Evolutionary conservation across 106 monocot species (phyloP).

Genomic region (Acorus calamus): DNA sequence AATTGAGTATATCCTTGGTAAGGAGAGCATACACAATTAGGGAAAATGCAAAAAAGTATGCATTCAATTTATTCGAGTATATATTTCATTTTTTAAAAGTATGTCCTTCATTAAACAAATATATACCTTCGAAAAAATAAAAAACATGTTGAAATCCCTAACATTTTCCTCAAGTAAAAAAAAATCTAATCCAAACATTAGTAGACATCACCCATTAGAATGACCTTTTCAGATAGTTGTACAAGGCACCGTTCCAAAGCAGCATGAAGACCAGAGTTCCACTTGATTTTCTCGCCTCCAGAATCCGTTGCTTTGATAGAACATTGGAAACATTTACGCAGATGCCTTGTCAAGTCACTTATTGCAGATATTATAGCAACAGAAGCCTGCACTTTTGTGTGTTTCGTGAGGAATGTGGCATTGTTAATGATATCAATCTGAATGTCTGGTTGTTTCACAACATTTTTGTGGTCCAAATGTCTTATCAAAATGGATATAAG

Average conservation of each 20-base stretch:
- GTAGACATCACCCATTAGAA: no score
- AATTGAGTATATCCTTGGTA: no score
- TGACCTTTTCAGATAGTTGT: slow-evolving; percentile 58
- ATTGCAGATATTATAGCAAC: slow-evolving; percentile 50
- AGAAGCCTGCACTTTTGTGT: slow-evolving; percentile 41
- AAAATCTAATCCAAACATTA: no score
- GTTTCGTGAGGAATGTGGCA: slow-evolving; percentile 35
- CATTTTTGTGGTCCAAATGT: slow-evolving; percentile 88
- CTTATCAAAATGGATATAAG: slow-evolving; percentile 64
- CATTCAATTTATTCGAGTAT: no score
- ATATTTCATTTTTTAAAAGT: no score
- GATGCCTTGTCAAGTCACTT: slow-evolving; percentile 70
- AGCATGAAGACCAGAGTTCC: slow-evolving; percentile 48
- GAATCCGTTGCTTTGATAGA: slow-evolving; percentile 48
- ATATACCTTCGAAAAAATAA: no score
- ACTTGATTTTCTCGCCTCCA: slow-evolving; percentile 23
- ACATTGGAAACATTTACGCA: slow-evolving; percentile 78
- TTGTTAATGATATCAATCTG: slow-evolving; percentile 55
- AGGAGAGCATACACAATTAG: no score
- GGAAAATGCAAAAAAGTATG: no score
- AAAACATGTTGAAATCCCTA: no score
- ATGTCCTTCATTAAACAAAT: no score
- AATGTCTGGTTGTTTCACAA: slow-evolving; percentile 44
- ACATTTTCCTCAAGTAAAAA: no score
- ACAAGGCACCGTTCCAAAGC: slow-evolving; percentile 76